These are phyloP conservation scores for Tylopilus rubrobrunneus DNA, from an alignment of 768 basidiomycete species.

Conservation along the genomic window DNA sequence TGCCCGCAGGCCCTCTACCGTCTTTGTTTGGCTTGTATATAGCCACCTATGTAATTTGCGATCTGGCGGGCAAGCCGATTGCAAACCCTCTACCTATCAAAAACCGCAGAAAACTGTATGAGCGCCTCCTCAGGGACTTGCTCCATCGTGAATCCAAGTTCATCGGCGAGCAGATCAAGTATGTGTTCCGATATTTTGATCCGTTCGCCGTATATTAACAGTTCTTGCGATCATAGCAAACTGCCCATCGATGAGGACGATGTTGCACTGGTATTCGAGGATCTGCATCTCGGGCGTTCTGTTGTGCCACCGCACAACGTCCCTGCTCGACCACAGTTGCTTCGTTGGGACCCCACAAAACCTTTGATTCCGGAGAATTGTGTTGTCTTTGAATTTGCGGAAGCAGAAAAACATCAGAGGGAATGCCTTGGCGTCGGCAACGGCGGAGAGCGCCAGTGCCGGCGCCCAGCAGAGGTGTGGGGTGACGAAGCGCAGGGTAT, in stretches of 20 bases:
- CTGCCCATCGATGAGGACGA: slow-evolving; percentile 83
- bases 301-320: slow-evolving; percentile 75
- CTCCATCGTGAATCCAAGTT: slow-evolving; percentile 68
- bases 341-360: slow-evolving; percentile 72
- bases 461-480: slow-evolving; percentile 60
- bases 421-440: slow-evolving; percentile 34
- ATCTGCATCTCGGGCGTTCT: slow-evolving; percentile 76
- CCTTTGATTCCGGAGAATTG: slow-evolving; percentile 77
- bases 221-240: slow-evolving; percentile 41
- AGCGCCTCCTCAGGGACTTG: slow-evolving; percentile 74
- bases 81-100: slow-evolving; percentile 82
- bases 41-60: slow-evolving; percentile 84
- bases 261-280: slow-evolving; percentile 80
- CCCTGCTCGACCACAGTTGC: slow-evolving; percentile 65
- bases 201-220: not conserved
- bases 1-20: slow-evolving; percentile 54
- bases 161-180: slow-evolving; percentile 59
- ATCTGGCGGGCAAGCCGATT: slow-evolving; percentile 81
- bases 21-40: slow-evolving; percentile 89
- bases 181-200: slow-evolving; percentile 18
- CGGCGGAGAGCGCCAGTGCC: slow-evolving; percentile 10
- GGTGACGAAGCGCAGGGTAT: slow-evolving; percentile 56
- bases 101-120: slow-evolving; percentile 79
- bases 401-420: slow-evolving; percentile 64
- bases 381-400: slow-evolving; percentile 75